Conservation (phyloP, 148 eudicot species). For the Chenopodium formosanum region DNA sequence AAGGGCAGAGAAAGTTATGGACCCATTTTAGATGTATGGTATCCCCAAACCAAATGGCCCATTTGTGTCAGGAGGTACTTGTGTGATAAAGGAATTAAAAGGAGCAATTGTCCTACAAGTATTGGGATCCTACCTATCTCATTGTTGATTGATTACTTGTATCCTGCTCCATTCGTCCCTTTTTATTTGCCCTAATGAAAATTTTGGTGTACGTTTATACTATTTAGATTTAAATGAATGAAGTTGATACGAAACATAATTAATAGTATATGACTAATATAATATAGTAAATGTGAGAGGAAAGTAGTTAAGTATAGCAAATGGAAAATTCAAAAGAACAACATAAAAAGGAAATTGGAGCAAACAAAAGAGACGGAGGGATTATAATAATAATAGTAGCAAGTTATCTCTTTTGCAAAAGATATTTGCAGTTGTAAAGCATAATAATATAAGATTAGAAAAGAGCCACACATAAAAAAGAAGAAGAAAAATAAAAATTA, state of each 20-base stretch:
- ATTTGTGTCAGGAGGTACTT: slow-evolving; percentile 29
- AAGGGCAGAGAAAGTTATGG: slow-evolving; percentile 17
- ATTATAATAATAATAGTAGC: slow-evolving; percentile 16
- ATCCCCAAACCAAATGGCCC: slow-evolving; percentile 34
- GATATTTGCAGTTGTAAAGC: neutral
- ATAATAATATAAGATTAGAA: neutral
- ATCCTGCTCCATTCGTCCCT: too few relatives aligned
- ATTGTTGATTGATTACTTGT: neutral
- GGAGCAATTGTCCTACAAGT: slow-evolving; percentile 34
- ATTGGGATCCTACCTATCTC: slow-evolving; percentile 26
- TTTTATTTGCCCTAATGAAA: too few relatives aligned
- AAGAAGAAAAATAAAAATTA: neutral
- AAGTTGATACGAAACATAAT: too few relatives aligned
- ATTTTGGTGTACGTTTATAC: too few relatives aligned
- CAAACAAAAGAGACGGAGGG: too few relatives aligned
- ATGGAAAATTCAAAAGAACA: too few relatives aligned
- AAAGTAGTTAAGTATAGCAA: too few relatives aligned
- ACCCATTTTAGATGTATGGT: slow-evolving; percentile 31
- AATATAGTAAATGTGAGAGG: too few relatives aligned
- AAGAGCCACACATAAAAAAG: neutral
- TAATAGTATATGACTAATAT: too few relatives aligned
- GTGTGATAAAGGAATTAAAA: slow-evolving; percentile 30
- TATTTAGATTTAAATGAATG: too few relatives aligned
- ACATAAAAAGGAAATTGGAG: too few relatives aligned
- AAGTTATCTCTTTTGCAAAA: slow-evolving; percentile 15